Evolutionary conservation across 306 rosid genomes (phyloP), one percentile per base, ranked within the genome.

Genomic region (Quercus alba): DNA sequence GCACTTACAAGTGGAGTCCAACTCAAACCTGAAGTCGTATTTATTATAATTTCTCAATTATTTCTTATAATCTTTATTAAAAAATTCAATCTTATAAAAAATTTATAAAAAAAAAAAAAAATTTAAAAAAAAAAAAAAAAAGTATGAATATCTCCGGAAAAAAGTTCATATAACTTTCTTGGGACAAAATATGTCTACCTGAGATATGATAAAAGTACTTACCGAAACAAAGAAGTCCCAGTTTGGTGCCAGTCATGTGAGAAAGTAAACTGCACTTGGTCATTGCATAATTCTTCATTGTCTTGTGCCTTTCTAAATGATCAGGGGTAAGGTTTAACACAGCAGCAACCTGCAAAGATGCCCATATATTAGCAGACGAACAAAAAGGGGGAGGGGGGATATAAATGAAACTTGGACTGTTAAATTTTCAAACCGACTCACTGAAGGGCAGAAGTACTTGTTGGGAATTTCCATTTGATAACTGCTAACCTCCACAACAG

Each of bases 401-500:
- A 38, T 49, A 31, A 26, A 3, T 72, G 63, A 66, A 67, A 17
- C 64, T 74, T 14, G 4, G 75, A 10, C 21, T 28, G 31, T 13
- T 44, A 31, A 23, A 3, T 19, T 76, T 70, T 46, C 71, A 26
- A 23, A 3, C n/a, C 4, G 20, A 78, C 86, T 67, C 59, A 78
- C 86, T 4, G 86, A 83, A 26, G 86, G 86, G 82, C 76, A 58
- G 41, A 83, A 83, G 76, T 59, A 49, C 44, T 83, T 74, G 83
- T 69, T 67, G 20, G 86, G 80, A 78, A 78, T 68, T 58, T 83
- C 83, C 83, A 78, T 68, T 54, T 83, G 82, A 52, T 77, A 82
- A 82, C 86, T 82, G 80, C 86, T 82, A 49, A 82, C 86, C 78
- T 78, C 86, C 49, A 82, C 82, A 67, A 82, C 73, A 6, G 83